Conservation (phyloP, 371 early-diverging fungal genomes). For the Quaeritorhiza haematococci region DNA sequence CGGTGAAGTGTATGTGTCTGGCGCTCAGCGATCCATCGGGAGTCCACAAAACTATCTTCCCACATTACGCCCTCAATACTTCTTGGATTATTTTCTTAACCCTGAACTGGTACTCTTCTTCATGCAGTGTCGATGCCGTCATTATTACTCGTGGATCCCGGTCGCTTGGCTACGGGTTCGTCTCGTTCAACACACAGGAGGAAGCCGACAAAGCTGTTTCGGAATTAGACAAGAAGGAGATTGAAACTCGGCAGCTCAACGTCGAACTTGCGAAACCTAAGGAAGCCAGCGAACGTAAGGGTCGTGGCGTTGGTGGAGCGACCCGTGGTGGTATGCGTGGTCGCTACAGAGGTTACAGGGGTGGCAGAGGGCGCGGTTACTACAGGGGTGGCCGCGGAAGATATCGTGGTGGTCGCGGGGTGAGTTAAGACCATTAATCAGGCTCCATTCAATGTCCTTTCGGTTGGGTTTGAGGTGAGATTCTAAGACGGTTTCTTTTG, state of each 20-base stretch:
- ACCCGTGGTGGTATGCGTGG: neutral
- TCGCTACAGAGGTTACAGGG: neutral
- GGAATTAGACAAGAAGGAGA: slow-evolving; percentile 61
- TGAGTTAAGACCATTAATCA: neutral
- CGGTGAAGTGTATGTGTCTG: slow-evolving; percentile 67
- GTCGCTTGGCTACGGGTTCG: slow-evolving; percentile 89
- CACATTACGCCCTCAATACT: no score
- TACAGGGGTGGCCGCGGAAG: neutral
- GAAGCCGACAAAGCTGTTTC: slow-evolving; percentile 71
- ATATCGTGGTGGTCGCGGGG: neutral
- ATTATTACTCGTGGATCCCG: slow-evolving; percentile 71
- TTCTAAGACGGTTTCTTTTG: no score
- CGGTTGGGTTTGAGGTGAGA: neutral
- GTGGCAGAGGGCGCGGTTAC: neutral
- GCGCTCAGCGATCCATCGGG: neutral
- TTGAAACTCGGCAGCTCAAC: slow-evolving; percentile 78
- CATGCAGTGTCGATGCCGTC: slow-evolving; percentile 55
- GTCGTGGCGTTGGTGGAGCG: no score
- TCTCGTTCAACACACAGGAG: slow-evolving; percentile 68
- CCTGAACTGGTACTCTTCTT: no score
- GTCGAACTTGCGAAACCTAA: slow-evolving; percentile 81
- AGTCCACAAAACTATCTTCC: no score
- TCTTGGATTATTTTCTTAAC: no score
- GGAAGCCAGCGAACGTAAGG: slow-evolving; percentile 14
- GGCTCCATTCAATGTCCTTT: neutral